Percentiles rank a stretch among this genome's conserved stretches.
These are phyloP conservation scores for Boletus sp. DNA, from an alignment of 768 basidiomycete genomes.

Conservation along the genomic window DNA sequence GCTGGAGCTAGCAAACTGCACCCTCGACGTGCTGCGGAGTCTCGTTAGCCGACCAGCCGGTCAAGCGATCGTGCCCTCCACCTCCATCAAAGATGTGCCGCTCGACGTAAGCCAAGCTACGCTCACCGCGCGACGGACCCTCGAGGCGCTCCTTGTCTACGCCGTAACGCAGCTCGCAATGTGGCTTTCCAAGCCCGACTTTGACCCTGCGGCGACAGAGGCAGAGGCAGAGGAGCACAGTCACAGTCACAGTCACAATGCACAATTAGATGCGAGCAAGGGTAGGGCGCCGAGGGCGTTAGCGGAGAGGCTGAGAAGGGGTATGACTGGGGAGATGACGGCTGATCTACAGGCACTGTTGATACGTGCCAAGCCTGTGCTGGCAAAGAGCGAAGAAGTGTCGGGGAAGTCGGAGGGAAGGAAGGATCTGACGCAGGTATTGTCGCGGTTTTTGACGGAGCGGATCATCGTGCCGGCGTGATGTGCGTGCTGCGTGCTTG, in stretches of 20 bases:
- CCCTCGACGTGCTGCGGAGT: slow-evolving; percentile 69
- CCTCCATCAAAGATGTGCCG: slow-evolving; percentile 31
- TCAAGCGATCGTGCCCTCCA: slow-evolving; percentile 45
- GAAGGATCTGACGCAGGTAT: slow-evolving; percentile 59
- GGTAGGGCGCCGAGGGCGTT: slow-evolving; percentile 47
- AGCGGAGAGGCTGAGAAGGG: slow-evolving; percentile 66
- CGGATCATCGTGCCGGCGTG: slow-evolving; percentile 46
- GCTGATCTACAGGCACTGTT: slow-evolving; percentile 66
- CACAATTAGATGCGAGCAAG: slow-evolving; percentile 29
- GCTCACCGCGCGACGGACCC: slow-evolving; percentile 53
- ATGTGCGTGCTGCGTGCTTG: background rate
- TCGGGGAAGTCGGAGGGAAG: slow-evolving; percentile 38
- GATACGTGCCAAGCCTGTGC: slow-evolving; percentile 60
- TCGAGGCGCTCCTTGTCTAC: slow-evolving; percentile 70
- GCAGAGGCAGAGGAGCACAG: slow-evolving; percentile 46
- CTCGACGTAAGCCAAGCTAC: slow-evolving; percentile 57
- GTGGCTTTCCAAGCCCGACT: slow-evolving; percentile 75
- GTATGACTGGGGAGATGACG: slow-evolving; percentile 80
- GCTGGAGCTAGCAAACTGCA: slow-evolving; percentile 78
- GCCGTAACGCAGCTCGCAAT: slow-evolving; percentile 74
- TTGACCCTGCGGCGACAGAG: slow-evolving; percentile 44
- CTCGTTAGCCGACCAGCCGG: slow-evolving; percentile 61
- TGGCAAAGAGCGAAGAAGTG: slow-evolving; percentile 56
- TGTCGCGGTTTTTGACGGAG: slow-evolving; percentile 65
- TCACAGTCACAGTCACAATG: slow-evolving; percentile 6